Evolutionary conservation across 306 rosid genomes (phyloP).

Genomic region (Quillaja saponaria): DNA sequence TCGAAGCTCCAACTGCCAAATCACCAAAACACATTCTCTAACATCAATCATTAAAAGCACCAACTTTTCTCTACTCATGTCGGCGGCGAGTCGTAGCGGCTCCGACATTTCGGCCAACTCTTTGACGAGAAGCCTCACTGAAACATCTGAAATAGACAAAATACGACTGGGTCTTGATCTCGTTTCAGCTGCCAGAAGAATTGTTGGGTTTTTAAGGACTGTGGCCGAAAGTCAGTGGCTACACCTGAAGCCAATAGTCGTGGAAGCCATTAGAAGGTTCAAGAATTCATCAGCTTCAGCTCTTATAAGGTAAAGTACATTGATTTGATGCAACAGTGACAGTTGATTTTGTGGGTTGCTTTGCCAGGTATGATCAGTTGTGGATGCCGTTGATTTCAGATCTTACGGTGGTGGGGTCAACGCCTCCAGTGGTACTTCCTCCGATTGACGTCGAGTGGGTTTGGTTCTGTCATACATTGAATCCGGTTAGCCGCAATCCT

Average conservation of each 20-base stretch:
- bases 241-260: constrained; percentile 43
- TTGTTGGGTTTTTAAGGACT: constrained; percentile 49
- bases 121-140: constrained; percentile 55
- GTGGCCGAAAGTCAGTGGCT: constrained; percentile 64
- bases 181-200: constrained; percentile 67
- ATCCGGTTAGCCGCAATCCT: constrained; percentile 40
- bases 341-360: constrained; percentile 5
- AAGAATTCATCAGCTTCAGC: neutral
- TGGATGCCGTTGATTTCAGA: constrained; percentile 98
- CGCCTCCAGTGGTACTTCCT: constrained; percentile 67
- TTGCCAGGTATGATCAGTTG: constrained; percentile 64
- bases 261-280: constrained; percentile 81
- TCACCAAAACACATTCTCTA: too few species aligned
- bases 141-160: constrained; percentile 44
- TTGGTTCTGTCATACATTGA: constrained; percentile 91
- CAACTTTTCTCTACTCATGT: constrained; percentile 37
- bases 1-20: too few species aligned
- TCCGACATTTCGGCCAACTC: constrained; percentile 41
- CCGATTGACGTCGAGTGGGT: constrained; percentile 88
- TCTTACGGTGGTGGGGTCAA: constrained; percentile 44
- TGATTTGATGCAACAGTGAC: constrained; percentile 28
- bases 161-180: constrained; percentile 61
- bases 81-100: constrained; percentile 34
- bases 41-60: too few species aligned
- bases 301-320: neutral